Percentiles rank a stretch among this genome's conserved stretches.
Evolutionary conservation across 306 rosid species (phyloP).

Genomic region (Citrullus mucosospermus): DNA sequence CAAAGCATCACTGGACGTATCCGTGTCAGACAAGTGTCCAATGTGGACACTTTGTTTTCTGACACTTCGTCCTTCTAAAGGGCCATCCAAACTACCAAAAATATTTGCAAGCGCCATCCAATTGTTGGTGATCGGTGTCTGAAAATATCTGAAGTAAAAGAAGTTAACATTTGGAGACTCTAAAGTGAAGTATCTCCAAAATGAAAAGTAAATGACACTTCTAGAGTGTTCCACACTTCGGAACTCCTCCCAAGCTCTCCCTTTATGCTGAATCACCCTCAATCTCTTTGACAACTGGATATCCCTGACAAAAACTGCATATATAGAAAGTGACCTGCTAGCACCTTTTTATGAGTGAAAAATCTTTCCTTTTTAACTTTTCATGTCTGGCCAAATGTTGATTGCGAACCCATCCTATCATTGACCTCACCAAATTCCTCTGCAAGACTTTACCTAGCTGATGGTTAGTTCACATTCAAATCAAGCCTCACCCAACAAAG

Average conservation of each 20-base stretch:
- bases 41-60: no score
- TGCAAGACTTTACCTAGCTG: no score
- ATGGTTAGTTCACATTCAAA: no score
- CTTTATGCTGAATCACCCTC: neutral
- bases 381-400: no score
- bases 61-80: neutral
- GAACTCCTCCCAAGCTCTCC: neutral
- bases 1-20: no score
- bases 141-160: neutral
- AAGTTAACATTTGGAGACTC: neutral
- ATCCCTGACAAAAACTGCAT: neutral
- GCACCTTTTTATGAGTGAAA: no score
- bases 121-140: neutral
- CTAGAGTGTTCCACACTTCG: neutral
- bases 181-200: neutral
- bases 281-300: neutral
- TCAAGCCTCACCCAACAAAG: no score
- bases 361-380: no score
- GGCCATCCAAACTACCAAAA: neutral
- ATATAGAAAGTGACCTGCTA: neutral
- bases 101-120: neutral
- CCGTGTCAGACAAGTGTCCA: no score
- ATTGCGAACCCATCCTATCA: no score
- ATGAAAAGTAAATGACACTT: neutral
- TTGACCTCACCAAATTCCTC: no score